Evolutionary conservation across 345 rosid species (phyloP).

Genomic region (Firmiana major): DNA sequence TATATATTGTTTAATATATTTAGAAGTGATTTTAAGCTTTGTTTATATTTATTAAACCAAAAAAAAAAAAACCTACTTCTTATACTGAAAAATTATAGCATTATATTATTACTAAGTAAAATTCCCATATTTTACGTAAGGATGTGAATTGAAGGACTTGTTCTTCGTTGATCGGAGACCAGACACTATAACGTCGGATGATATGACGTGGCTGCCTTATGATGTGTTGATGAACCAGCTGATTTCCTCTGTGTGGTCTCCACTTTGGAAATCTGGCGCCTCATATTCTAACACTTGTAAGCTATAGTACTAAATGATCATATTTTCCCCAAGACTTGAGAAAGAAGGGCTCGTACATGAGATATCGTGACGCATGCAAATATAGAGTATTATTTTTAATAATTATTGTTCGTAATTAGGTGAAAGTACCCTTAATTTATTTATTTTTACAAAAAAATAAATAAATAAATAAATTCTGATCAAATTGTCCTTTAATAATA

Average conservation of each 20-base stretch:
- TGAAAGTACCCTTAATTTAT: no score
- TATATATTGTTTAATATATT: no score
- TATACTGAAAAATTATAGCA: no score
- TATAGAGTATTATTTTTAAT: neutral
- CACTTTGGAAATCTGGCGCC: neutral
- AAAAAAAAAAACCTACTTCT: no score
- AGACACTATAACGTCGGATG: neutral
- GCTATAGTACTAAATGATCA: neutral
- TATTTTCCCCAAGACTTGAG: neutral
- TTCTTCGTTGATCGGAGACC: neutral
- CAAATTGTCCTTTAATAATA: neutral
- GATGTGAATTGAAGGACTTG: no score
- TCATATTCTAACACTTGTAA: neutral
- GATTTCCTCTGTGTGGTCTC: neutral
- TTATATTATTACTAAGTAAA: no score
- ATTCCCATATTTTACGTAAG: no score
- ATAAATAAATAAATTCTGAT: neutral
- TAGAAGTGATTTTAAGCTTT: no score
- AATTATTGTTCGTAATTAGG: neutral
- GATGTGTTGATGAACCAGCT: neutral
- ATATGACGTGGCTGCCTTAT: neutral
- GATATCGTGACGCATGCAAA: neutral
- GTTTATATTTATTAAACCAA: no score
- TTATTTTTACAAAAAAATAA: neutral
- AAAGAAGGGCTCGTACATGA: neutral